Base-by-base conservation (phyloP, 495 filamentous ascomycete genomes). In the Immersiella caudata region DNA sequence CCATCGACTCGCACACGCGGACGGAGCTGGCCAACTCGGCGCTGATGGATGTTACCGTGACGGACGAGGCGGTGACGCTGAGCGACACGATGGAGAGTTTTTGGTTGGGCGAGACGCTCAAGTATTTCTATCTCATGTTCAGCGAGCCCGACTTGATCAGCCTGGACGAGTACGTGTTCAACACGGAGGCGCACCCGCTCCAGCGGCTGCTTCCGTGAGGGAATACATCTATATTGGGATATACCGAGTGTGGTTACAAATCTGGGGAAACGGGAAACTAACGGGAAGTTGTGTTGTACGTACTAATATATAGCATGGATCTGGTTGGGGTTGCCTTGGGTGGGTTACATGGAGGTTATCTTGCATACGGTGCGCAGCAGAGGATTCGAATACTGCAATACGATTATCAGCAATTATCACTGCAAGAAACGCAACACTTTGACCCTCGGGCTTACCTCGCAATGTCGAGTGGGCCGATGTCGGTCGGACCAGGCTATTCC, bases 101-200 rank as follows among this genome's bases (percentile, higher is more conserved):
- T 55, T 85, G 82, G 79, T 64, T 84, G 54, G 78, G 79, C 22
- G 83, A 81, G 72, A 83, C 81, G 51, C 74, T 84, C 40, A 83
- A 84, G 73, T 84, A 80, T 64, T 92, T 93, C 68, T 96, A 93
- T 65, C 76, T 96, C 49, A 86, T 94, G 46, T 97, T 95, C 72
- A 88, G 85, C 46, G 89, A 92, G 60, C 87, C 90, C 0, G 82
- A 85, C 62, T 67, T 88, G 35, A 80, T 93, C 51, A 91, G 84
- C 74, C 77, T 96, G 73, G 88, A 92, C 67, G 82, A 92, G 27
- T 86, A 91, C 40, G 90, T 97, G 8, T 89, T 96, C 68, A 97
- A 95, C 75, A 96, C 92, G 0, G 93, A 96, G 79, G 93, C 91
- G 1, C 93, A 96, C 77, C 87, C 90, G 8, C 83, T 97, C 24